Evolutionary conservation across 192 early-diverging fungal genomes (phyloP).

Genomic region (Funneliformis geosporum): DNA sequence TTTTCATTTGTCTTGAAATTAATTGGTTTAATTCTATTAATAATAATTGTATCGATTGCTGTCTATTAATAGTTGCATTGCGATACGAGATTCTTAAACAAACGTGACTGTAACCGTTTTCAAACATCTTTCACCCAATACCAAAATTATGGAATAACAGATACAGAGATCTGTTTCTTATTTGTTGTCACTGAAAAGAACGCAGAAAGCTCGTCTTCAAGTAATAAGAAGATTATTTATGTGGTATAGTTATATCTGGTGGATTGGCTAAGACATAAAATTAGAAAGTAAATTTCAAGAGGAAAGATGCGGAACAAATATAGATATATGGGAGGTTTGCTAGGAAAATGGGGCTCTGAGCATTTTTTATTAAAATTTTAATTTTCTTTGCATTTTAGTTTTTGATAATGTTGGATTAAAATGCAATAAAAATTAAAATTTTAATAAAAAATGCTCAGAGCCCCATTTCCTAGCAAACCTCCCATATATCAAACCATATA

Average conservation of each 20-base stretch:
- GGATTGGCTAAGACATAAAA: slow-evolving; percentile 90
- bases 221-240: slow-evolving; percentile 71
- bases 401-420: too few relatives aligned
- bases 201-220: slow-evolving; percentile 96
- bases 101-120: slow-evolving; percentile 91
- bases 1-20: background rate
- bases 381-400: too few relatives aligned
- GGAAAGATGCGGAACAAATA: slow-evolving; percentile 62
- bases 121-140: slow-evolving; percentile 88
- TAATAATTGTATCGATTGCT: slow-evolving; percentile 86
- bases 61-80: slow-evolving; percentile 83
- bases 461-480: too few relatives aligned
- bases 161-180: slow-evolving; percentile 99
- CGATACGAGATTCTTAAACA: slow-evolving; percentile 92
- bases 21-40: background rate
- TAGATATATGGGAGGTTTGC: too few relatives aligned
- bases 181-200: slow-evolving; percentile 85
- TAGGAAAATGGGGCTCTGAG: too few relatives aligned
- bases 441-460: too few relatives aligned
- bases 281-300: slow-evolving; percentile 74
- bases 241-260: slow-evolving; percentile 91
- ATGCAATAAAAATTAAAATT: too few relatives aligned
- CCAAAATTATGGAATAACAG: slow-evolving; percentile 93
- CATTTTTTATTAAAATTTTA: too few relatives aligned
- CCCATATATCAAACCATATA: too few relatives aligned